Evolutionary conservation across 768 basidiomycete genomes (phyloP).

Genomic region (Russula lepida): DNA sequence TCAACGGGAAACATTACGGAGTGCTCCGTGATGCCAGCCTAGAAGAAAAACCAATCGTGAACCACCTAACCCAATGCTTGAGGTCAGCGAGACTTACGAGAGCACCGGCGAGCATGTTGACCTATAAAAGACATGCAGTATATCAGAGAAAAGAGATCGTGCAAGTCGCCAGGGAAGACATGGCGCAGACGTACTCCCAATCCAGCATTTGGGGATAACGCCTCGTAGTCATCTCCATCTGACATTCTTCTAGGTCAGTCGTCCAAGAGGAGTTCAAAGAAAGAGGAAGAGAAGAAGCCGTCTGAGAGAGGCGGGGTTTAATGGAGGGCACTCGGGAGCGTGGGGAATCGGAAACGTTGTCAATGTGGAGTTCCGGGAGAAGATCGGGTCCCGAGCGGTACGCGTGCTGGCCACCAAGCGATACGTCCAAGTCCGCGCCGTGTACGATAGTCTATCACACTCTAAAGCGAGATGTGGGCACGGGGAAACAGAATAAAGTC

Average conservation of each 20-base stretch:
- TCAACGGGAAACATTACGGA: slow-evolving; percentile 98
- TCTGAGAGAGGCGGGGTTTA: neutral
- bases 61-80: neutral
- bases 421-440: neutral
- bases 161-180: neutral
- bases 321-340: neutral
- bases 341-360: neutral
- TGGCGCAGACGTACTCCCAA: slow-evolving; percentile 46
- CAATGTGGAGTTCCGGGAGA: neutral
- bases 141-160: slow-evolving; percentile 14
- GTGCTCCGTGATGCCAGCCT: slow-evolving; percentile 99
- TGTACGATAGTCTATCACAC: neutral
- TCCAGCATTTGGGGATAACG: slow-evolving; percentile 66
- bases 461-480: neutral
- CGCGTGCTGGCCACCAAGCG: neutral
- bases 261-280: neutral
- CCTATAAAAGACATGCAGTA: slow-evolving; percentile 36
- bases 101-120: slow-evolving; percentile 96
- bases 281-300: neutral
- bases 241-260: slow-evolving; percentile 27
- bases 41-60: slow-evolving; percentile 13
- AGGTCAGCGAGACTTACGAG: slow-evolving; percentile 49
- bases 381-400: neutral
- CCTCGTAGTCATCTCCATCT: slow-evolving; percentile 57
- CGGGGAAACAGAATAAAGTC: neutral